phyloP scores from a whole-genome alignment of 352 stramenopile genomes.

The Pythium volutum region DNA sequence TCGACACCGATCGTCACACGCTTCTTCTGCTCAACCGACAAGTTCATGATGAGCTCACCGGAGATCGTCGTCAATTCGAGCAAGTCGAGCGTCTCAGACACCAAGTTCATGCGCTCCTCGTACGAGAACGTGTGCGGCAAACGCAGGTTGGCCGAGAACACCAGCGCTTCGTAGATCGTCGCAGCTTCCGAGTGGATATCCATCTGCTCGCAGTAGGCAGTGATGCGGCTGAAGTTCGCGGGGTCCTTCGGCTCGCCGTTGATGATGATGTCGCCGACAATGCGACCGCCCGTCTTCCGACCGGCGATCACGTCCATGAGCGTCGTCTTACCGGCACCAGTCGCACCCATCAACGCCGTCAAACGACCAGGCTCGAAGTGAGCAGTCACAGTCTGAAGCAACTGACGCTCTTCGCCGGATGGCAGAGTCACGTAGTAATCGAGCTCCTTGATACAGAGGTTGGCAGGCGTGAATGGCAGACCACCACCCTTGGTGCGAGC shows the following conservation, averaged over 20 bases:
- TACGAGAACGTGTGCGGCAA: conserved; percentile 48
- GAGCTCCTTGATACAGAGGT: conserved; percentile 44
- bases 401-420: conserved; percentile 42
- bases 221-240: conserved; percentile 82
- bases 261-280: conserved; percentile 85
- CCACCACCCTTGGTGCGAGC: conserved; percentile 26
- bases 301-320: conserved; percentile 72
- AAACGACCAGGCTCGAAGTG: conserved; percentile 58
- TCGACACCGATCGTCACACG: conserved; percentile 91
- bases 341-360: conserved; percentile 76
- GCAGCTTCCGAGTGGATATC: conserved; percentile 68
- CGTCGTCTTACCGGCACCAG: conserved; percentile 54
- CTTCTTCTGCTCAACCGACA: conserved; percentile 91
- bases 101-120: conserved; percentile 44
- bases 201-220: conserved; percentile 91
- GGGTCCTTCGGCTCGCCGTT: conserved; percentile 86
- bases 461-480: conserved; percentile 35
- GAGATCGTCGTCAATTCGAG: conserved; percentile 47
- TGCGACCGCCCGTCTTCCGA: conserved; percentile 61
- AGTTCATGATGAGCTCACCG: conserved; percentile 61
- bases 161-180: conserved; percentile 87
- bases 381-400: conserved; percentile 38
- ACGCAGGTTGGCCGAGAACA: conserved; percentile 90
- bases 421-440: conserved; percentile 54
- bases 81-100: conserved; percentile 54